A percentile compares a stretch with the other conserved stretches of the same genome.
Evolutionary conservation across 2,329 filamentous ascomycete genomes (phyloP).

Genomic region (Xylaria hypoxylon): DNA sequence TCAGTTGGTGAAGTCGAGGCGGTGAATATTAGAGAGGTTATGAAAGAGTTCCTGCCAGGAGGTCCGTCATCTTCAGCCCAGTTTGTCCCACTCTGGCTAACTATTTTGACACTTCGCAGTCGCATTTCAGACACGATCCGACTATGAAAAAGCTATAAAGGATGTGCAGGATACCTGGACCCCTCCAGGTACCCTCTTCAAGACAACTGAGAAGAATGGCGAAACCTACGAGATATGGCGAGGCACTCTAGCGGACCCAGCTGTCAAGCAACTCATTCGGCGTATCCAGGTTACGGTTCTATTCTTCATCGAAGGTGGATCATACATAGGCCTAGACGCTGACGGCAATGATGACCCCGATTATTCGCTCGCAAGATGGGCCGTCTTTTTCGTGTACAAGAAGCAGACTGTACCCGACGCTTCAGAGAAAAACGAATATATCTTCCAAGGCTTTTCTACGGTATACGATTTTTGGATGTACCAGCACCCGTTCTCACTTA

Average conservation of each 20-base stretch:
- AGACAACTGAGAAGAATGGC: constrained; percentile 71
- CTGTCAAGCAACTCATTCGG: constrained; percentile 77
- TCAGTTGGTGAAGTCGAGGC: constrained; percentile 75
- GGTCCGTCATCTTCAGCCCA: constrained; percentile 58
- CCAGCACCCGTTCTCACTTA: constrained; percentile 59
- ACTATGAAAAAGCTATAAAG: constrained; percentile 71
- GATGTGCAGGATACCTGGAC: constrained; percentile 62
- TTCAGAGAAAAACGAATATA: constrained; percentile 70
- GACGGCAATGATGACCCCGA: constrained; percentile 72
- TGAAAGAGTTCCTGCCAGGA: constrained; percentile 75
- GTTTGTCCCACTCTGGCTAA: neutral
- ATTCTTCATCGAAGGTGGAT: constrained; percentile 94
- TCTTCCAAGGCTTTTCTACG: constrained; percentile 89
- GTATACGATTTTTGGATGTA: constrained; percentile 87
- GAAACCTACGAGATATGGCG: constrained; percentile 85
- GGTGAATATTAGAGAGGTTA: constrained; percentile 72
- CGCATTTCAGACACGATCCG: constrained; percentile 71
- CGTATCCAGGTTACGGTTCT: constrained; percentile 86
- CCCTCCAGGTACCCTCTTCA: constrained; percentile 80
- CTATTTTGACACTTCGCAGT: constrained; percentile 59
- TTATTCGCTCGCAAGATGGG: constrained; percentile 84
- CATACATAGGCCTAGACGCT: constrained; percentile 67
- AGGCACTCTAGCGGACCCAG: constrained; percentile 76
- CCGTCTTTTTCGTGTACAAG: constrained; percentile 86
- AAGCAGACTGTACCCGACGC: constrained; percentile 62